Base-by-base conservation (phyloP, 306 rosid genomes). In the Begonia peltatifolia region DNA sequence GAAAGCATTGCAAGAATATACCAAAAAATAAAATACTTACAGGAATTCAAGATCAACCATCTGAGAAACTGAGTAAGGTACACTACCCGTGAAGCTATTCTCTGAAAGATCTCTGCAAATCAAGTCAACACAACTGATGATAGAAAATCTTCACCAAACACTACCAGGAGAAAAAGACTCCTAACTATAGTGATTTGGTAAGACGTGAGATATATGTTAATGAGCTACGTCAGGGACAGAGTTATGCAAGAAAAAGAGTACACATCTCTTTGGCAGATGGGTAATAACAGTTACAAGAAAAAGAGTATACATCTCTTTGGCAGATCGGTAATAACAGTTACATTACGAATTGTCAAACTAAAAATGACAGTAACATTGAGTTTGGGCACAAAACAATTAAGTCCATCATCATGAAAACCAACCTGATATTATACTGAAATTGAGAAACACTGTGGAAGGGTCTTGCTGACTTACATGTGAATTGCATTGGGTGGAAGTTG, bases 401-500 rank as follows among this genome's bases (percentile, higher is more conserved):
- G 38, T 30, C 38, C 38, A 30, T 30, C 38, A 7, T 30, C 38
- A 30, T 30, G 38, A 30, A 30, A 5, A 46, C 50, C 50, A 11
- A 12, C 13, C 9, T 10, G 50, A 46, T 2, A 12, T 12, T 12
- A 46, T 12, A 14, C 9, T 13, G 47, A 43, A 10, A 12, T 46
- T 46, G 6, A 14, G n/a, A 6, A 11, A 46, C 38, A 30, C 38
- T 30, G 14, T 44, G 48, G 14, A 49, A 49, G 9, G 9, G 16
- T 5, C 53, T 1, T 12, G 69, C 23, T 14, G 60, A 65, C 93
- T 82, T 82, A 89, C 95, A 84, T 60, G 69, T 63, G 14, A 51
- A 47, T 74, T 42, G 74, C 75, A 41, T 80, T 89, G 11, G 97
- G 97, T 47, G 97, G 97, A 66, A 89, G 83, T 61, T 89, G 97